These are phyloP conservation scores for Tetradesmus obliquus DNA, from an alignment of 139 green algal genomes.

Conservation along the genomic window DNA sequence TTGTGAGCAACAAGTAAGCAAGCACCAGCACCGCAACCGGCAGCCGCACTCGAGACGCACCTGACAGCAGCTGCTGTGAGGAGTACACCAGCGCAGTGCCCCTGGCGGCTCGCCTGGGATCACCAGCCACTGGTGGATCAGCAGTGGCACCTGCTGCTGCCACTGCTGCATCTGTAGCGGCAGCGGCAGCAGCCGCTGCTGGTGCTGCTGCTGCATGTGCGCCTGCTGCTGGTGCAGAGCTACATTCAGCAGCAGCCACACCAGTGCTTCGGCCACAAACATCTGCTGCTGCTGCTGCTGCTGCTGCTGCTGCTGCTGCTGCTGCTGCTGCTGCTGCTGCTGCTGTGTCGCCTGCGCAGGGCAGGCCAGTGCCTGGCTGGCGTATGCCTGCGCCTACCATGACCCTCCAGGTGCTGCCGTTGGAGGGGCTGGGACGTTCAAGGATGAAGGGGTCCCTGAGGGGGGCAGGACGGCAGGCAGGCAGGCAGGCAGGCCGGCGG, in stretches of 20 bases:
- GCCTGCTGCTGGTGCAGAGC: too few relatives aligned
- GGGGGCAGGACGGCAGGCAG: slow-evolving; percentile 31
- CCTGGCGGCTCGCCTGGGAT: neutral
- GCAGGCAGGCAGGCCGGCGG: neutral
- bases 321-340: neutral
- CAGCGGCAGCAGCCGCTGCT: neutral
- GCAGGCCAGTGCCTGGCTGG: neutral
- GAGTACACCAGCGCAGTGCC: slow-evolving; percentile 16
- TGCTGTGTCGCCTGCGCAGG: neutral
- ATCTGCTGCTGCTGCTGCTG: slow-evolving; percentile 4
- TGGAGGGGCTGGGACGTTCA: slow-evolving; percentile 19
- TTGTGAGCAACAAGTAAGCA: too few relatives aligned
- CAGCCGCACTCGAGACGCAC: neutral
- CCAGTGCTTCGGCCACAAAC: neutral
- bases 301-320: slow-evolving; percentile 12
- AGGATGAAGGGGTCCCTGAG: slow-evolving; percentile 75
- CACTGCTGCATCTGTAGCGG: neutral
- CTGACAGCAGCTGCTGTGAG: slow-evolving; percentile 22
- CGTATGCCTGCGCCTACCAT: slow-evolving; percentile 18
- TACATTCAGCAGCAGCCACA: neutral
- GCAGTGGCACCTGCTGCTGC: neutral
- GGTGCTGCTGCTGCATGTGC: neutral
- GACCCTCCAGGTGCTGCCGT: neutral
- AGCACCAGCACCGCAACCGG: too few relatives aligned
- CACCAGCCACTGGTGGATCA: neutral